Evolutionary conservation across 495 filamentous ascomycete species (phyloP).

Genomic region (Thermothielavioides terrestris): DNA sequence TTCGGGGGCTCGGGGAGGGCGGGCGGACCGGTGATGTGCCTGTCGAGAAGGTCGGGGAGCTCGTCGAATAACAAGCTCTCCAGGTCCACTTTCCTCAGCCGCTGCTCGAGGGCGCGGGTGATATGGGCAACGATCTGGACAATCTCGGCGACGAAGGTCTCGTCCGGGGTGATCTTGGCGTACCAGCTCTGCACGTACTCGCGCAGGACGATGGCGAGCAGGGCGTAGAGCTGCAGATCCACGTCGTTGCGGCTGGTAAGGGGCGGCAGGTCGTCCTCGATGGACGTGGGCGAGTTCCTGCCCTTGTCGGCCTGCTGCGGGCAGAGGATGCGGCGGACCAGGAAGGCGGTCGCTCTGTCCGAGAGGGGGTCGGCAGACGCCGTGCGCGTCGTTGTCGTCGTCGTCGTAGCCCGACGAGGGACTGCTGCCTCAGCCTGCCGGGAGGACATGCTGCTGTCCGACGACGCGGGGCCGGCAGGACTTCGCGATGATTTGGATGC

Average conservation of each 20-base stretch:
- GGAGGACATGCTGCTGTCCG: background rate
- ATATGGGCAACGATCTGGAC: slow-evolving; percentile 84
- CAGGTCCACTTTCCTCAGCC: slow-evolving; percentile 72
- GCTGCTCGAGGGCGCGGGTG: slow-evolving; percentile 75
- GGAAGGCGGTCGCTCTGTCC: slow-evolving; percentile 41
- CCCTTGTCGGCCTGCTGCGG: slow-evolving; percentile 39
- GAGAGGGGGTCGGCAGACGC: slow-evolving; percentile 36
- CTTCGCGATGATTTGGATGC: slow-evolving; percentile 5
- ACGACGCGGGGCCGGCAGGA: background rate
- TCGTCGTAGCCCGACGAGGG: too few relatives aligned
- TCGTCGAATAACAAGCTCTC: slow-evolving; percentile 82
- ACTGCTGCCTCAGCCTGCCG: background rate
- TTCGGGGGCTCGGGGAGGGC: background rate
- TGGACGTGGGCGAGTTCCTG: slow-evolving; percentile 33
- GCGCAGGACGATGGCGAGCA: slow-evolving; percentile 77
- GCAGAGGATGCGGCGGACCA: slow-evolving; percentile 46
- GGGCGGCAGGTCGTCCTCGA: slow-evolving; percentile 78
- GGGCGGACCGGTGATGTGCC: slow-evolving; percentile 67
- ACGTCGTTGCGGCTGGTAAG: slow-evolving; percentile 88
- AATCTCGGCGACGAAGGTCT: slow-evolving; percentile 75
- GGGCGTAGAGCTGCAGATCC: slow-evolving; percentile 84
- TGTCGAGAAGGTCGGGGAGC: slow-evolving; percentile 70
- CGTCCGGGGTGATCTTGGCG: slow-evolving; percentile 80
- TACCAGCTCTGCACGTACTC: slow-evolving; percentile 94
- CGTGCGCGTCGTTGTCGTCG: too few relatives aligned